Conservation (phyloP, 345 rosid species). For the Ailanthus altissimus region DNA sequence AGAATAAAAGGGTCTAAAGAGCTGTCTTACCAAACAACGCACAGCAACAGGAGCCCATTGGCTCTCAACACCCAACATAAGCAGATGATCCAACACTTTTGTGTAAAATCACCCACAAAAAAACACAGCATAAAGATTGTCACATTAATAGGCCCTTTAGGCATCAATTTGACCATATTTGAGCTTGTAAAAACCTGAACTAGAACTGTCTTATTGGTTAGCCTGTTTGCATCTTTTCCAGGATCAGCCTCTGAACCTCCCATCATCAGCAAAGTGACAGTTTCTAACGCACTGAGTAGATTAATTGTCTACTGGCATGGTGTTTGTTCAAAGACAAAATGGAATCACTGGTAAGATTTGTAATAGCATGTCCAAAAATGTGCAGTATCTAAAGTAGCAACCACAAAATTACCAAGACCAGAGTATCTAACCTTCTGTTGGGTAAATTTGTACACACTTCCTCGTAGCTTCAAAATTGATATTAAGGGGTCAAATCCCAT, state of each 20-base stretch:
- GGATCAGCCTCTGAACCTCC: slow-evolving; percentile 71
- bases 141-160: not conserved
- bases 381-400: slow-evolving; percentile 9
- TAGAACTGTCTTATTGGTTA: slow-evolving; percentile 76
- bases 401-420: slow-evolving; percentile 17
- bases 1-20: not conserved
- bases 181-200: slow-evolving; percentile 66
- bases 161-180: slow-evolving; percentile 11
- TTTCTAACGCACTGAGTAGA: slow-evolving; percentile 80
- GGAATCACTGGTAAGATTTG: slow-evolving; percentile 44
- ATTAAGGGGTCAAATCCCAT: slow-evolving; percentile 82
- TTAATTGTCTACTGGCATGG: slow-evolving; percentile 95
- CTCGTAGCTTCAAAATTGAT: slow-evolving; percentile 74
- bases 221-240: slow-evolving; percentile 73
- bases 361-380: slow-evolving; percentile 16
- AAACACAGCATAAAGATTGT: slow-evolving; percentile 20
- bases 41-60: slow-evolving; percentile 93
- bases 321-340: slow-evolving; percentile 44
- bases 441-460: slow-evolving; percentile 78
- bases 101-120: slow-evolving; percentile 51
- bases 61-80: slow-evolving; percentile 90
- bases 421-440: slow-evolving; percentile 93
- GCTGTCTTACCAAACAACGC: slow-evolving; percentile 73
- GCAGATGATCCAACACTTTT: slow-evolving; percentile 75
- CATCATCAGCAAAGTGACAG: slow-evolving; percentile 74